Base-by-base conservation (phyloP, 2,329 filamentous ascomycete species). In the Xylariaceae sp. region DNA sequence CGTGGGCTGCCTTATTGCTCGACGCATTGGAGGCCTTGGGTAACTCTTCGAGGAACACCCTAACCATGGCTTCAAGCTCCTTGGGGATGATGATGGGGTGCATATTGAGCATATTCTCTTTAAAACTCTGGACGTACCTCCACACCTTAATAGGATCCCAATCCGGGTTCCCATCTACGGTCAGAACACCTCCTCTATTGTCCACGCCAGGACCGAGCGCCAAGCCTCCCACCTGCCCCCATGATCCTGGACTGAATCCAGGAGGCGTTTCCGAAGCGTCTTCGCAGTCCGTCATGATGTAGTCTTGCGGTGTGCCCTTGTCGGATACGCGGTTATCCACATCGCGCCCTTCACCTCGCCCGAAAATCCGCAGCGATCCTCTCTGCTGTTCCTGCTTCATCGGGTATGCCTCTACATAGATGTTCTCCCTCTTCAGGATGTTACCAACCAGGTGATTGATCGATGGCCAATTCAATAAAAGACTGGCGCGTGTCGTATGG, bases 401-500 rank as follows among this genome's bases (percentile, higher is more conserved):
- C 0, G 92, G 90, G 71, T 92, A 95, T 64, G 88, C 83, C 57
- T 84, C 82, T 30, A 86, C 80, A 55, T 80, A 77, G 67, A 86
- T 78, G 35, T 78, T 79, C 55, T 81, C 77, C 1, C 71, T 71
- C 18, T 77, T 73, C 57, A 85, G 71, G 30, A 78, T 77, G 53
- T 73, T 74, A 62, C 70, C 78, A 39, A 90, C 85, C 70, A 97
- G 71, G 62, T 80, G 75, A 70, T 79, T 75, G 57, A 94, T 90
- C 0, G 86, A 82, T 0, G 82, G 82, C 86, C 88, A 92, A 51
- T 82, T 80, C 34, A 97, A 77, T 15, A 97, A 78, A 63, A 92
- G 84, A 54, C 94, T 90, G 1, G 92, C 92, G n/a, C 91, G 85
- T 0, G 92, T 97, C 0, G 90, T 95, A 70, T 97, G 93, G 65